Percentiles rank a stretch among this genome's conserved stretches.
These are phyloP conservation scores for Xylaria sp. DNA, from an alignment of 2,329 filamentous ascomycete species.

Conservation along the genomic window DNA sequence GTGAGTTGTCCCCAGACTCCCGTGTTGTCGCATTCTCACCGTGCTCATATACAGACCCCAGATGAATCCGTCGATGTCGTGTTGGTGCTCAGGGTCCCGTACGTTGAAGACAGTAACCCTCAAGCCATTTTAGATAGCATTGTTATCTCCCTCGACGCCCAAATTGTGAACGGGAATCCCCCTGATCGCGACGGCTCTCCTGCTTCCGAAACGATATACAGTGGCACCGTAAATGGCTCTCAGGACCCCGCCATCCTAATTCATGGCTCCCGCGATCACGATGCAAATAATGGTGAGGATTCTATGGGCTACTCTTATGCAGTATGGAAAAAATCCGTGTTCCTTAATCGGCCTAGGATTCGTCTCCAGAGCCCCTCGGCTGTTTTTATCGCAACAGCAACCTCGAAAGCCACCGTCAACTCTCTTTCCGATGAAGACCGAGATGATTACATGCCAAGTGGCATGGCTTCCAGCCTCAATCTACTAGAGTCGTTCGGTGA, in stretches of 20 bases:
- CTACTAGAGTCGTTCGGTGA: conserved; percentile 74
- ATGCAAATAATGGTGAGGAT: conserved; percentile 31
- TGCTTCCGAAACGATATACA: conserved; percentile 65
- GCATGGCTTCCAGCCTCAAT: conserved; percentile 73
- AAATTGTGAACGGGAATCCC: conserved; percentile 63
- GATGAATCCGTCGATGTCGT: conserved; percentile 76
- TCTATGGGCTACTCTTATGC: conserved; percentile 53
- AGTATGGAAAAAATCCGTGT: conserved; percentile 65
- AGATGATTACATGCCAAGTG: conserved; percentile 72
- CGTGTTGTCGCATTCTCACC: conserved; percentile 44
- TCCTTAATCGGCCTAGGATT: conserved; percentile 64
- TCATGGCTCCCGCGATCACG: conserved; percentile 46
- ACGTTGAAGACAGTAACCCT: conserved; percentile 61
- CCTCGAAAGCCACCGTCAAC: conserved; percentile 58
- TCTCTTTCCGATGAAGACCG: conserved; percentile 49
- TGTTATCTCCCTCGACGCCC: conserved; percentile 69
- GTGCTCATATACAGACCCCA: conserved; percentile 60
- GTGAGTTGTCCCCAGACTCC: conserved; percentile 53
- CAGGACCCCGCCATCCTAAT: conserved; percentile 58
- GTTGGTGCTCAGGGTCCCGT: conserved; percentile 69
- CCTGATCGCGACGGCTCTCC: conserved; percentile 55
- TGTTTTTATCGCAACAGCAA: conserved; percentile 68
- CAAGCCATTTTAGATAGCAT: conserved; percentile 66
- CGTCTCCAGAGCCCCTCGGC: conserved; percentile 70
- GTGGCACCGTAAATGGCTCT: conserved; percentile 55